Conservation (phyloP, 2,329 filamentous ascomycete species). For the Dactylonectria estremocensis region DNA sequence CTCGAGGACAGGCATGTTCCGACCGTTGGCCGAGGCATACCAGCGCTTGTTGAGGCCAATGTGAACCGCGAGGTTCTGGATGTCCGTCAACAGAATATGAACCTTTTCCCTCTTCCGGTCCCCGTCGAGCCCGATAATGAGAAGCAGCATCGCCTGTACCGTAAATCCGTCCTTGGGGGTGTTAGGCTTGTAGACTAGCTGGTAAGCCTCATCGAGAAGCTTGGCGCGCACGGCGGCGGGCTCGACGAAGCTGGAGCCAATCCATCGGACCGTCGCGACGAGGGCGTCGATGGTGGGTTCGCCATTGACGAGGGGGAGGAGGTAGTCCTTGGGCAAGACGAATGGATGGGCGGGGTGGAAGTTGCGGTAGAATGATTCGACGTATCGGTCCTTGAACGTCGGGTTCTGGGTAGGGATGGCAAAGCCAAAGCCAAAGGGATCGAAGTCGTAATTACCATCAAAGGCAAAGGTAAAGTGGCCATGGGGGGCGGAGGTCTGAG, state of each 20-base stretch:
- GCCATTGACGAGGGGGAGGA: constrained; percentile 63
- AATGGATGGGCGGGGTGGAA: constrained; percentile 72
- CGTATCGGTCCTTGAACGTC: constrained; percentile 64
- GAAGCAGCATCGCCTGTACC: constrained; percentile 83
- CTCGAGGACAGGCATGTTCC: constrained; percentile 77
- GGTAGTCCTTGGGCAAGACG: constrained; percentile 66
- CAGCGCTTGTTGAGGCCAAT: constrained; percentile 80
- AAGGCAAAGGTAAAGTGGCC: neutral
- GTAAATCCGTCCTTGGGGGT: constrained; percentile 70
- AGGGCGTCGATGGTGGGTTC: constrained; percentile 64
- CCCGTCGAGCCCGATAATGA: constrained; percentile 84
- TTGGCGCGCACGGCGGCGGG: constrained; percentile 60
- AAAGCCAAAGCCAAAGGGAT: constrained; percentile 33
- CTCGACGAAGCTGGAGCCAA: constrained; percentile 69
- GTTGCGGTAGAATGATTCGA: constrained; percentile 71
- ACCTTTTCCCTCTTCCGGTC: constrained; percentile 79
- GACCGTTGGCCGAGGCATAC: constrained; percentile 75
- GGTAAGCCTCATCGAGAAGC: constrained; percentile 71
- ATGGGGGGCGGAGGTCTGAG: neutral
- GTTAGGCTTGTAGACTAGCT: constrained; percentile 62
- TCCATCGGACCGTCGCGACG: constrained; percentile 68
- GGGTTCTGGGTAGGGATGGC: constrained; percentile 24
- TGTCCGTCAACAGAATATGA: constrained; percentile 75
- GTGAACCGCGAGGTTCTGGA: constrained; percentile 79
- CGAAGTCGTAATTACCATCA: constrained; percentile 46